Percentiles rank a stretch among this genome's conserved stretches.
These are phyloP conservation scores for Psilocybe sp. DNA, from an alignment of 768 basidiomycete genomes.

Conservation along the genomic window DNA sequence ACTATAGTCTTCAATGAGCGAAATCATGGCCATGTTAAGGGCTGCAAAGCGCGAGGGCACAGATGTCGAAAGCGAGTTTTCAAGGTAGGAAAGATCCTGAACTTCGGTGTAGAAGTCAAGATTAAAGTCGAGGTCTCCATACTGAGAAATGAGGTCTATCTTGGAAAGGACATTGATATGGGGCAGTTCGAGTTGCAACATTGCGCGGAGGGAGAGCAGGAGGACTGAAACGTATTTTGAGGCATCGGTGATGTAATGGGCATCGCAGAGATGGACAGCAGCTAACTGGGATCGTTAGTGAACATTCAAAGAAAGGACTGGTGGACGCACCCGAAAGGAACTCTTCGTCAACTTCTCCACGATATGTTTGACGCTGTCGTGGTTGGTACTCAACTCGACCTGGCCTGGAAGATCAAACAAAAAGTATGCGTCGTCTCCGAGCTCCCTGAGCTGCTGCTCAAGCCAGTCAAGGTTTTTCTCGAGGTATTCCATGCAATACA, in stretches of 20 bases:
- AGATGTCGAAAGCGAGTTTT: constrained; percentile 65
- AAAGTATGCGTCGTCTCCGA: constrained; percentile 77
- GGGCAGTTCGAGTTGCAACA: constrained; percentile 98
- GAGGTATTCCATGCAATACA: constrained; percentile 96
- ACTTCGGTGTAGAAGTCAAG: constrained; percentile 98
- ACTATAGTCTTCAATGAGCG: constrained; percentile 89
- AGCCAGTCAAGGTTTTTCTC: constrained; percentile 94
- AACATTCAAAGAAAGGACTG: constrained; percentile 2
- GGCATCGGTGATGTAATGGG: constrained; percentile 95
- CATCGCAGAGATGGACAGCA: constrained; percentile 93
- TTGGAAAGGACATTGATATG: constrained; percentile 98
- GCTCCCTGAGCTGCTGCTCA: constrained; percentile 59
- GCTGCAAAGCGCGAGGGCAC: constrained; percentile 63
- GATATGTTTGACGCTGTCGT: constrained; percentile 83
- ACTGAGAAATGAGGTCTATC: constrained; percentile 84
- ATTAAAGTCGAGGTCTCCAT: constrained; percentile 96
- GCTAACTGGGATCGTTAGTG: constrained; percentile 60
- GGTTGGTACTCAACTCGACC: constrained; percentile 96
- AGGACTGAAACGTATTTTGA: constrained; percentile 93
- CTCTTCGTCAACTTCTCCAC: constrained; percentile 61
- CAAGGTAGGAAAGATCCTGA: constrained; percentile 88
- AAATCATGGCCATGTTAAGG: constrained; percentile 88
- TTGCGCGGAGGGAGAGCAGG: constrained; percentile 87
- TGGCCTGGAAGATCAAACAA: constrained; percentile 97
- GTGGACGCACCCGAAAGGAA: constrained; percentile 76